These are phyloP conservation scores for Herpetomonas tarakana DNA, from an alignment of 208 protist species.

Conservation along the genomic window DNA sequence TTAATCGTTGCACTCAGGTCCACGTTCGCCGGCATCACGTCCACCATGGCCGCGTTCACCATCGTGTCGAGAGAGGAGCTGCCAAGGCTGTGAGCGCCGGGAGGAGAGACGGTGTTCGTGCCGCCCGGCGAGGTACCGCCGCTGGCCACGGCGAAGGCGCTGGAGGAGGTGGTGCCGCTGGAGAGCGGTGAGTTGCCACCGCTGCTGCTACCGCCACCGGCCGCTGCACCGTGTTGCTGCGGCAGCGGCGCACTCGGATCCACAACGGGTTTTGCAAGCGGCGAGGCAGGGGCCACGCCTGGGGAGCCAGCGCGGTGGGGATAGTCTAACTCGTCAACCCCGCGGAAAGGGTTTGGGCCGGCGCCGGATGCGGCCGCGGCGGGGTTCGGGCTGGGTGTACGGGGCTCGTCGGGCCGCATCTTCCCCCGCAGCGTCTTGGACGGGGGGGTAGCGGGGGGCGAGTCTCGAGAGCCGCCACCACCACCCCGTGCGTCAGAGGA, in stretches of 20 bases:
- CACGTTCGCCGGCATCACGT: constrained; percentile 21
- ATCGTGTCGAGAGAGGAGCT: constrained; percentile 22
- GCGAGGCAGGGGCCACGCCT: constrained; percentile 19
- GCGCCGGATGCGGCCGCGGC: constrained; percentile 7
- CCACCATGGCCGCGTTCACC: constrained; percentile 35
- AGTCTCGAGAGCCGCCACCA: not conserved
- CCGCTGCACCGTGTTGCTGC: constrained; percentile 15
- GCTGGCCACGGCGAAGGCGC: not conserved
- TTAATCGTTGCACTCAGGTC: constrained; percentile 19
- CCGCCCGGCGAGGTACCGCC: not conserved
- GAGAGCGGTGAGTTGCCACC: constrained; percentile 1
- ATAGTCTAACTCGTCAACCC: constrained; percentile 76
- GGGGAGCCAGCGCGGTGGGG: constrained; percentile 52
- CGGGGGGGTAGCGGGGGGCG: not conserved
- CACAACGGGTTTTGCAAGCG: constrained; percentile 46
- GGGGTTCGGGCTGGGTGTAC: constrained; percentile 50
- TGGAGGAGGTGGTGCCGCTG: constrained; percentile 1
- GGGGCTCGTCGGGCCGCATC: constrained; percentile 14
- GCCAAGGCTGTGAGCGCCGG: constrained; percentile 26
- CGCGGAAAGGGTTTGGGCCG: constrained; percentile 38
- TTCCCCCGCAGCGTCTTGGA: not conserved
- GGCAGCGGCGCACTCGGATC: constrained; percentile 72
- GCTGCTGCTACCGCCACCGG: not conserved
- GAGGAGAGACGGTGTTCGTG: constrained; percentile 17
- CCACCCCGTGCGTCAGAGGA: too few relatives aligned